Conservation (phyloP, 2,329 filamentous ascomycete species). For the Cylindrodendrum hubeiense region DNA sequence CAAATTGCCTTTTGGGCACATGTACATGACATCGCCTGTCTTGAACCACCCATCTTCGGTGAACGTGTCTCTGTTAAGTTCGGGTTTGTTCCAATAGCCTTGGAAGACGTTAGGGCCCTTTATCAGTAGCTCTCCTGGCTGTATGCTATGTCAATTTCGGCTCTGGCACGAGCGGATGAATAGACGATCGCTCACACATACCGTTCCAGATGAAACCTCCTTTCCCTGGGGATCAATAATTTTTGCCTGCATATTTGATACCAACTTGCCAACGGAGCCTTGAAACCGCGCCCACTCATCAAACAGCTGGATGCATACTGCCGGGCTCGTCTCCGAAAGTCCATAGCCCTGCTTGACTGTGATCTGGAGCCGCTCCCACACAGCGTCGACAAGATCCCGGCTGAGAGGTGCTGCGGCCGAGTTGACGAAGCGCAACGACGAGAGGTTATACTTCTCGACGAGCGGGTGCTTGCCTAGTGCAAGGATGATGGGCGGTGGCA, state of each 20-base stretch:
- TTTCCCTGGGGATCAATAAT: slow-evolving; percentile 76
- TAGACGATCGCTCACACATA: slow-evolving; percentile 26
- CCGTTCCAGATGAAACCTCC: slow-evolving; percentile 67
- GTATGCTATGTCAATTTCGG: not conserved
- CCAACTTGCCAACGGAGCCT: slow-evolving; percentile 81
- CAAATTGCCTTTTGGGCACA: slow-evolving; percentile 83
- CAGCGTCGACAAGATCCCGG: slow-evolving; percentile 79
- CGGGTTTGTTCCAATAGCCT: slow-evolving; percentile 81
- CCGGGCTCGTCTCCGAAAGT: slow-evolving; percentile 86
- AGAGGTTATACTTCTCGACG: slow-evolving; percentile 85
- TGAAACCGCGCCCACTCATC: slow-evolving; percentile 81
- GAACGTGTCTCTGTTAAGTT: slow-evolving; percentile 78
- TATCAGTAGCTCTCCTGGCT: slow-evolving; percentile 78
- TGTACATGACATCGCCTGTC: slow-evolving; percentile 87
- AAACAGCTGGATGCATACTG: slow-evolving; percentile 79
- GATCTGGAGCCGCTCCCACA: slow-evolving; percentile 80
- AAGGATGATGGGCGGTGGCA: slow-evolving; percentile 88
- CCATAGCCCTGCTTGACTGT: slow-evolving; percentile 95
- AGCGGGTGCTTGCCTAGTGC: slow-evolving; percentile 83
- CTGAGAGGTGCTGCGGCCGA: slow-evolving; percentile 90
- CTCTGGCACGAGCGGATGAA: not conserved
- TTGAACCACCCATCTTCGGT: slow-evolving; percentile 87
- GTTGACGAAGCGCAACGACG: slow-evolving; percentile 84
- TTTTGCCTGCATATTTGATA: slow-evolving; percentile 85
- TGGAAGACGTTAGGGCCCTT: slow-evolving; percentile 84